phyloP scores from a whole-genome alignment of 1,284 basidiomycete species.

The Moesziomyces sp. region DNA sequence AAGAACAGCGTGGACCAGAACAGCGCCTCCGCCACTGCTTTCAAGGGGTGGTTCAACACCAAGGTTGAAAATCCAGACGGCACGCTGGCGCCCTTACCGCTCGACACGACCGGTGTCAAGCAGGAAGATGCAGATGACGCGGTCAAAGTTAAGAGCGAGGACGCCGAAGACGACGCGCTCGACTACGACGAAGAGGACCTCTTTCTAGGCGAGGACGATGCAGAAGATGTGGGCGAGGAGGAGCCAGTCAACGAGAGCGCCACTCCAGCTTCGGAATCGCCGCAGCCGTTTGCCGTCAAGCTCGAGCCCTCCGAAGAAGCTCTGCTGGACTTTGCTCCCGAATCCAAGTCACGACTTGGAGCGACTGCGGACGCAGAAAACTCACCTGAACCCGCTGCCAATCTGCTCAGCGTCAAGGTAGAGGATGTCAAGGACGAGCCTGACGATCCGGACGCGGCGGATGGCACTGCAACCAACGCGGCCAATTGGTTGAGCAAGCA shows the following conservation, averaged over 20 bases:
- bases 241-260: slow-evolving; percentile 17
- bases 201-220: slow-evolving; percentile 18
- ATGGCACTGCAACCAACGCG: slow-evolving; percentile 4
- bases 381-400: not conserved
- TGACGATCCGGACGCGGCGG: slow-evolving; percentile 4
- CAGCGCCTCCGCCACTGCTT: slow-evolving; percentile 37
- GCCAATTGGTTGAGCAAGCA: slow-evolving; percentile 48
- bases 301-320: slow-evolving; percentile 34
- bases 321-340: slow-evolving; percentile 16
- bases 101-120: slow-evolving; percentile 50
- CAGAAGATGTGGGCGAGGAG: slow-evolving; percentile 20
- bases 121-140: slow-evolving; percentile 64
- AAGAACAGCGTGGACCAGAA: slow-evolving; percentile 44
- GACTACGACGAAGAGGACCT: slow-evolving; percentile 56
- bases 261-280: slow-evolving; percentile 5
- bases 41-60: slow-evolving; percentile 56
- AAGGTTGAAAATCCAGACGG: slow-evolving; percentile 28
- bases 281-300: slow-evolving; percentile 18
- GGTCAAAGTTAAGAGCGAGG: slow-evolving; percentile 64
- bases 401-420: slow-evolving; percentile 1
- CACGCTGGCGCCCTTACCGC: slow-evolving; percentile 9
- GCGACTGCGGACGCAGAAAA: not conserved
- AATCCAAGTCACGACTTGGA: not conserved
- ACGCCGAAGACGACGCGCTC: slow-evolving; percentile 45
- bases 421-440: slow-evolving; percentile 15